A percentile compares a stretch with the other conserved stretches of the same genome.
These are phyloP conservation scores for Spinacia oleracea DNA, from an alignment of 179 eudicot genomes.

Conservation along the genomic window DNA sequence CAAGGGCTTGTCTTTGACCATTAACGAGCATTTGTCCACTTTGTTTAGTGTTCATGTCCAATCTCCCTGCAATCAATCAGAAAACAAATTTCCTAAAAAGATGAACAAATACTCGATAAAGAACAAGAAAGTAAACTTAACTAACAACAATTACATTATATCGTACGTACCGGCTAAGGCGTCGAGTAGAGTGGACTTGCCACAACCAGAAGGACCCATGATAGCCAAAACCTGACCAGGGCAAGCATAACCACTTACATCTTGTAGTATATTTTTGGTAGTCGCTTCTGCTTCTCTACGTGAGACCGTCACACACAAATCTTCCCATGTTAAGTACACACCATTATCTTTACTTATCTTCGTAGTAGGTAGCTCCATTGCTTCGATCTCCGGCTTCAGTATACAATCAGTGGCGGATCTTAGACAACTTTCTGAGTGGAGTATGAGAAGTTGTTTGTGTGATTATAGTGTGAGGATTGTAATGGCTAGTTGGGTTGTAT, in stretches of 20 bases:
- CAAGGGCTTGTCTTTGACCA: conserved; percentile 25
- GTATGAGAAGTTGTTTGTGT: background rate
- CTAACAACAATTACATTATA: too few relatives aligned
- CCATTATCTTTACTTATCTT: background rate
- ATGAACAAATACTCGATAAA: too few relatives aligned
- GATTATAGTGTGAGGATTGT: background rate
- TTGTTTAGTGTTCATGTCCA: conserved; percentile 19
- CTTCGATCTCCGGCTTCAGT: background rate
- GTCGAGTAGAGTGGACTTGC: conserved; percentile 28
- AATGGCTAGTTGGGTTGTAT: background rate
- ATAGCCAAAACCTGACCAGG: conserved; percentile 24
- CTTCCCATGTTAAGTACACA: conserved; percentile 25
- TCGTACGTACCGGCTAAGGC: conserved; percentile 28
- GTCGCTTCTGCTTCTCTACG: background rate
- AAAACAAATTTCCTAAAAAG: background rate
- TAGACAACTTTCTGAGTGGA: too few relatives aligned
- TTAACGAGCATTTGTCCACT: conserved; percentile 20
- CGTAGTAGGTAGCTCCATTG: background rate
- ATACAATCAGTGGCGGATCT: too few relatives aligned
- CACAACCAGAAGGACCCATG: conserved; percentile 31
- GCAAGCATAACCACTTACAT: conserved; percentile 18
- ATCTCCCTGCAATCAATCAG: conserved; percentile 20
- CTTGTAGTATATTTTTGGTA: conserved; percentile 18
- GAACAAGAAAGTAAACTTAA: too few relatives aligned
- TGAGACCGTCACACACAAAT: conserved; percentile 22